A percentile compares a stretch with the other conserved stretches of the same genome.
Conservation (phyloP, 164 flowering plant species). For the Vitis rotundifolia region DNA sequence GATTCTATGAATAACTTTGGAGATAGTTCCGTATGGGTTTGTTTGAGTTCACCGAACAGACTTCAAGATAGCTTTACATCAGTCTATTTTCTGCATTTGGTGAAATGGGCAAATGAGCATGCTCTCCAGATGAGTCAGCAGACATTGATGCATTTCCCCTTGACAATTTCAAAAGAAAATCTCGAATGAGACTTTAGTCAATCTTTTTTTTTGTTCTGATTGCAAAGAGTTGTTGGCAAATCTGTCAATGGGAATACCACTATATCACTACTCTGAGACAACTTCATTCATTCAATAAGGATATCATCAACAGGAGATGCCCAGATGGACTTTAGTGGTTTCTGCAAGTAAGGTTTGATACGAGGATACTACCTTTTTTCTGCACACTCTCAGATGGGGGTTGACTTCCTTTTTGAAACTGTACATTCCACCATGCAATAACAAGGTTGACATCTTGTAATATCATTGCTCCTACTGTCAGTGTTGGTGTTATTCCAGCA, state of each 20-base stretch:
- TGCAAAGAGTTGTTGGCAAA: slow-evolving; percentile 81
- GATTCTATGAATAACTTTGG: too few species aligned
- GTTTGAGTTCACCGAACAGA: too few species aligned
- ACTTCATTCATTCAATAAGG: slow-evolving; percentile 64
- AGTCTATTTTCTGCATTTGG: slow-evolving; percentile 29
- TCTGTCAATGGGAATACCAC: slow-evolving; percentile 78
- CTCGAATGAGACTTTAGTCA: slow-evolving; percentile 73
- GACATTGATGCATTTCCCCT: slow-evolving; percentile 40
- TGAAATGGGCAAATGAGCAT: slow-evolving; percentile 28
- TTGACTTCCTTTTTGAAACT: too few species aligned
- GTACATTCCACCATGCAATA: too few species aligned
- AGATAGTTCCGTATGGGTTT: too few species aligned
- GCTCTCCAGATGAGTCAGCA: slow-evolving; percentile 47
- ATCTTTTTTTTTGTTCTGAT: slow-evolving; percentile 79
- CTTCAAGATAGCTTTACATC: not conserved
- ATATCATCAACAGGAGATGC: slow-evolving; percentile 83
- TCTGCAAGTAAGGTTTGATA: too few species aligned
- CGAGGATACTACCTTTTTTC: too few species aligned
- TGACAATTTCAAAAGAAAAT: slow-evolving; percentile 31
- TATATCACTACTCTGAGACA: slow-evolving; percentile 70
- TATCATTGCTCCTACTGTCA: too few species aligned
- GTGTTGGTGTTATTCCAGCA: too few species aligned
- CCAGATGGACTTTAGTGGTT: not conserved
- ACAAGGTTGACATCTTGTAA: too few species aligned
- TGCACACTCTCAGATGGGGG: too few species aligned